Conservation (phyloP, 164 flowering plant genomes). For the Nymphaea thermarum region DNA sequence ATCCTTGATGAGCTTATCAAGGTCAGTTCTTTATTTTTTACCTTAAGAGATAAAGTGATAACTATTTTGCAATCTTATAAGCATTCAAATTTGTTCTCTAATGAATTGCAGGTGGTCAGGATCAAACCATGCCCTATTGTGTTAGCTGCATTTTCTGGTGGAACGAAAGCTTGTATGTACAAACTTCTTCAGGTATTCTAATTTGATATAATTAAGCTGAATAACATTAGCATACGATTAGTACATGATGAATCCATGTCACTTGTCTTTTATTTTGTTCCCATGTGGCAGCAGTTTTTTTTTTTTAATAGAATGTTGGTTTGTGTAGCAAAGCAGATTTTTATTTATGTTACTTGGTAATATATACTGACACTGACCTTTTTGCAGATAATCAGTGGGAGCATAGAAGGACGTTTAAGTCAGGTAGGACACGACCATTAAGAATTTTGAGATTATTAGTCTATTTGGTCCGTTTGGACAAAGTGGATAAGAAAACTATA, state of each 20-base stretch:
- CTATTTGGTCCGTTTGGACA: not conserved
- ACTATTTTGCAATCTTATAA: not conserved
- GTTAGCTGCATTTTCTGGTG: constrained; percentile 89
- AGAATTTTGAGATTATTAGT: not conserved
- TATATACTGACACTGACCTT: not conserved
- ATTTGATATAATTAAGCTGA: not conserved
- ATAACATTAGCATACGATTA: too few species aligned
- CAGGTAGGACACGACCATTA: constrained; percentile 26
- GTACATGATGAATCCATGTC: too few species aligned
- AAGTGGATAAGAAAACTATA: too few species aligned
- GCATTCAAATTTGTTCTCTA: not conserved
- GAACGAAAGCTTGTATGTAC: constrained; percentile 91
- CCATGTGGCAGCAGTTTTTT: too few species aligned
- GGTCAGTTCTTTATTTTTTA: constrained; percentile 27
- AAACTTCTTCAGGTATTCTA: constrained; percentile 78
- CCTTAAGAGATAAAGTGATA: not conserved
- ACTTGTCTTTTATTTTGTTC: not conserved
- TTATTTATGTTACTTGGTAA: not conserved
- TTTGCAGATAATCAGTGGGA: constrained; percentile 72
- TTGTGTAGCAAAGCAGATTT: too few species aligned
- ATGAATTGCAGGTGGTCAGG: constrained; percentile 49
- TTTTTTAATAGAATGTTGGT: too few species aligned
- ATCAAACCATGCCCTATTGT: constrained; percentile 66
- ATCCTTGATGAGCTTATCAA: constrained; percentile 55
- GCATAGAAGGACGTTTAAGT: constrained; percentile 26